Base-by-base conservation (phyloP, 2,329 filamentous ascomycete genomes). In the Pseudodiploospora longispora region DNA sequence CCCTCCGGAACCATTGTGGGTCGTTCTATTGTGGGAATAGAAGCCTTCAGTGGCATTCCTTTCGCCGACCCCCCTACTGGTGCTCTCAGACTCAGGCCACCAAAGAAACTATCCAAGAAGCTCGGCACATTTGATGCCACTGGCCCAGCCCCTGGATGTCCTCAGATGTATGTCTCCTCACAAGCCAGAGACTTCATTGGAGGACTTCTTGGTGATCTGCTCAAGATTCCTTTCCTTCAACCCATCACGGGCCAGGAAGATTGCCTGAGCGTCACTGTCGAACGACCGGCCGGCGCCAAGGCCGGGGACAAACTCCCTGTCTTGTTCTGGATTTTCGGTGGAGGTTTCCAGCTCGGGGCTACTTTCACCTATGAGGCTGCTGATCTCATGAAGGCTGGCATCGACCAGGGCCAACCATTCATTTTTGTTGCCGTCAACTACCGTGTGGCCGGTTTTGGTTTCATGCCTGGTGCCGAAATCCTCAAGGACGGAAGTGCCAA, bases 351-450 rank as follows among this genome's bases (percentile, higher is more conserved):
- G 58, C 61, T 78, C 5, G 75, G 72, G 27, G 72, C 60, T 46
- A 71, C 61, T 44, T 60, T 58, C 45, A 73, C 69, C 60, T 82
- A 80, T 51, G 75, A 81, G 47, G 75, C 63, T 4, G 60, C 66
- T 4, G 63, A 62, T 36, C 62, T 79, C 8, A 52, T 82, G 1
- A 42, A 56, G 1, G 65, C 67, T 10, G 75, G 69, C 3, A 57
- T 77, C 33, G 47, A 56, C 3, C 60, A 64, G 42, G 38, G 52
- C 1, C 61, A 63, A 62, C 81, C 83, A 0, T 80, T 91, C 49
- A 65, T 94, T 38, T 86, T 82, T 43, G 85, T 91, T 0, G 76
- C 82, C 0, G 79, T 90, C 56, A 90, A 89, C 65, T 90, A 94
- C 63, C 81, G 85, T 2, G 68, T 86, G 1, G 83, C 76, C 6